These are phyloP conservation scores for Teunomyces aglyptinius DNA, from an alignment of 805 yeast species.

Conservation along the genomic window DNA sequence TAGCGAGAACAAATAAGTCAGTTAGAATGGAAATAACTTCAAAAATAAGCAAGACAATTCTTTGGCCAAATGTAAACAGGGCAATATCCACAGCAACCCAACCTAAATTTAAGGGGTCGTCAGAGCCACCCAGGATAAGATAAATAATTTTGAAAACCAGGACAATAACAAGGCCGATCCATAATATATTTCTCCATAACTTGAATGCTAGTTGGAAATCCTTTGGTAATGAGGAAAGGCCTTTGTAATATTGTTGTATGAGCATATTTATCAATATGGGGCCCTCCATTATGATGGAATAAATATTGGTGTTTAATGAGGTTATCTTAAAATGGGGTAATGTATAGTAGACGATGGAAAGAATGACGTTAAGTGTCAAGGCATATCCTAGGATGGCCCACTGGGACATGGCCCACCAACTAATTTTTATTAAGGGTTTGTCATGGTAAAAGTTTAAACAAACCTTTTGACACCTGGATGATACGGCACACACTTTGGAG, in stretches of 20 bases:
- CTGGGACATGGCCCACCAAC: neutral
- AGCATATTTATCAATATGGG: neutral
- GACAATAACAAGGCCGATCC: slow-evolving; percentile 2
- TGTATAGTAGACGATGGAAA: slow-evolving; percentile 1
- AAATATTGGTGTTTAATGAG: neutral
- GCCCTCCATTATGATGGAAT: neutral
- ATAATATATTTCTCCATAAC: neutral
- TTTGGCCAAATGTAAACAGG: slow-evolving; percentile 2
- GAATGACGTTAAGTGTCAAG: neutral
- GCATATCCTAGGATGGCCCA: slow-evolving; percentile 1
- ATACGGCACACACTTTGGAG: neutral
- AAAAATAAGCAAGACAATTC: neutral
- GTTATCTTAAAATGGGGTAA: neutral
- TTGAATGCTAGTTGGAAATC: neutral
- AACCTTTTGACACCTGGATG: neutral
- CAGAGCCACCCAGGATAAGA: neutral
- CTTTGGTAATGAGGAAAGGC: neutral
- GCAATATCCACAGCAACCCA: neutral
- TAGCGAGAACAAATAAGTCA: slow-evolving; percentile 1
- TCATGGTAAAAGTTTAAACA: neutral
- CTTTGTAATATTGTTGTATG: neutral
- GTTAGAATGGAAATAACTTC: neutral
- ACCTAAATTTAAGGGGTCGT: slow-evolving; percentile 1
- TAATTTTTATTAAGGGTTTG: neutral
- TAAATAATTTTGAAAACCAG: neutral